Evolutionary conservation across 345 rosid species (phyloP), one percentile per base, ranked within the genome.

Genomic region (Psidium guajava): DNA sequence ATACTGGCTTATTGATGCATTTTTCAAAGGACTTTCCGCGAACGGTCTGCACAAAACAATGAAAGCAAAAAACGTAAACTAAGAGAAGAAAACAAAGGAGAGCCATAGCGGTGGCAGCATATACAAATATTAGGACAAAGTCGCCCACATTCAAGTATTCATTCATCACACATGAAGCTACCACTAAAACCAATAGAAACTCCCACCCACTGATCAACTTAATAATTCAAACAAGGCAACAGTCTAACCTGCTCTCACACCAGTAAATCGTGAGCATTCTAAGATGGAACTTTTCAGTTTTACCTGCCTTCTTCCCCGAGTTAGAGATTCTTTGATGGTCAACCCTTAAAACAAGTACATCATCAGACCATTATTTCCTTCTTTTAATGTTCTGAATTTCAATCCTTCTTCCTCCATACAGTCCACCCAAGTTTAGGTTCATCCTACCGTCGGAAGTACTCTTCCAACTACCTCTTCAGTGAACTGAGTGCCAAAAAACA

Each of bases 1-100:
- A 94, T 58, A 98, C 96, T 15, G 99, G 99, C 86, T 94, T 98
- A 12, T 96, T 87, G 86, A 98, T 90, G 54, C 99, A 98, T 88
- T 93, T 96, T 0, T 92, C 95, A 54, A 98, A 98, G 87, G 99
- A 98, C 87, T 98, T 96, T n/a, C 83, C 93, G 49, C 95, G 88
- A 6, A 98, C 88, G 42, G 98, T 95, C 99, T 96, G 93, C 82
- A 86, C 55, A 27, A 58, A 55, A 77, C 64, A 27, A 50, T 27
- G 20, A 58, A 40, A 24, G 42, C 25, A 54, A 32, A 18, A 81
- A 57, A 55, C 14, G 77, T 28, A 20, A 82, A 10, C 36, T 85
- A 51, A 13, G 44, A 58, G 20, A 40, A 13, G 13, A 81, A 28
- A 24, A 69, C 55, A 22, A 32, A 56, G 73, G 58, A 51, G 12